Percentiles rank a stretch among this genome's conserved stretches.
Conservation (phyloP, 306 rosid genomes). For the Acacia acuminata region DNA sequence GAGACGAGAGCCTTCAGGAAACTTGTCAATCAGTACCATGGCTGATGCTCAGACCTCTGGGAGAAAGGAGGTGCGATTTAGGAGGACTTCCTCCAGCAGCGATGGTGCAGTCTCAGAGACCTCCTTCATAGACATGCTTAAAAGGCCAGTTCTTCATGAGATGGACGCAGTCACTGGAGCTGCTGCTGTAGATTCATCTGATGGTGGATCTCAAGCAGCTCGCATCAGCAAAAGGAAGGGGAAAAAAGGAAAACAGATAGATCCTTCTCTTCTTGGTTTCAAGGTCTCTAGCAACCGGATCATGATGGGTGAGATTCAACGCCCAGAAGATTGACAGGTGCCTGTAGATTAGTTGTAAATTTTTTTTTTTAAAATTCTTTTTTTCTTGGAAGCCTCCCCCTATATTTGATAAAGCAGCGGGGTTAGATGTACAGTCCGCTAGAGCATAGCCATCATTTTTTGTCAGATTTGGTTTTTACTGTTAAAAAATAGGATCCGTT, state of each 20-base stretch:
- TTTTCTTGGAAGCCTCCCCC: neutral
- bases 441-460: constrained; percentile 38
- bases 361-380: constrained; percentile 24
- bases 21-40: constrained; percentile 33
- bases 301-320: constrained; percentile 82
- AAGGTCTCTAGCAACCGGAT: constrained; percentile 78
- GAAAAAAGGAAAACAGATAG: constrained; percentile 76
- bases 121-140: constrained; percentile 73
- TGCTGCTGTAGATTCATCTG: constrained; percentile 42
- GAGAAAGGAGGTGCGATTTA: constrained; percentile 53
- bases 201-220: constrained; percentile 50
- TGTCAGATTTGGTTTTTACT: constrained; percentile 20
- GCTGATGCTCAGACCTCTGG: constrained; percentile 48
- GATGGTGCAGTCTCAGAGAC: constrained; percentile 66
- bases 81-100: constrained; percentile 55
- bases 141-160: constrained; percentile 54
- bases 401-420: neutral
- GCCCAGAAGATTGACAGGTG: constrained; percentile 52
- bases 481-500: constrained; percentile 9
- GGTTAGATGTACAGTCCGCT: constrained; percentile 45
- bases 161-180: constrained; percentile 45
- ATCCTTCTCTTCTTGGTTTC: constrained; percentile 80
- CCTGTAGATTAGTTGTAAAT: constrained; percentile 40
- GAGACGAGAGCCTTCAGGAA: constrained; percentile 41
- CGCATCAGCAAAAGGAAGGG: constrained; percentile 70